Conservation (phyloP, 2,329 filamentous ascomycete genomes). For the Verticillium albo-atrum region DNA sequence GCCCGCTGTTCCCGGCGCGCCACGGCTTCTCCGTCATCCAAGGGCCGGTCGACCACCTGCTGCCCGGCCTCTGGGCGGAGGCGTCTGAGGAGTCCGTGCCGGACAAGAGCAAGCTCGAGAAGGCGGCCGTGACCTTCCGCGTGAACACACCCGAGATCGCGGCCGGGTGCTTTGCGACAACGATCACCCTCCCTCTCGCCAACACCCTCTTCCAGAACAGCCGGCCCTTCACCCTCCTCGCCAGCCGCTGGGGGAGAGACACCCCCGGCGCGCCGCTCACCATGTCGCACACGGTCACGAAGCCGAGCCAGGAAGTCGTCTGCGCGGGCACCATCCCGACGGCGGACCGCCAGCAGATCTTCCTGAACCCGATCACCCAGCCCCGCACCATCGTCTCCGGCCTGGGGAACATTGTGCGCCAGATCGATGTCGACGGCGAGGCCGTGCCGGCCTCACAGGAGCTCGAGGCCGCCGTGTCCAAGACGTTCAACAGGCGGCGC, state of each 20-base stretch:
- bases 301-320: slow-evolving; percentile 32
- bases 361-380: slow-evolving; percentile 57
- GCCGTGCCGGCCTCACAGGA: slow-evolving; percentile 64
- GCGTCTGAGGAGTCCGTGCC: background rate
- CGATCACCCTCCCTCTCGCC: slow-evolving; percentile 60
- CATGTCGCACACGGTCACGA: slow-evolving; percentile 24
- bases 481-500: slow-evolving; percentile 44
- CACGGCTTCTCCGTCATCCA: slow-evolving; percentile 50
- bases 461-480: slow-evolving; percentile 60
- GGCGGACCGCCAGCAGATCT: slow-evolving; percentile 12
- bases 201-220: slow-evolving; percentile 77
- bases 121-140: slow-evolving; percentile 7
- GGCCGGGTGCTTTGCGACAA: slow-evolving; percentile 12
- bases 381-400: slow-evolving; percentile 59
- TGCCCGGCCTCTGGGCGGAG: slow-evolving; percentile 41
- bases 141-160: background rate
- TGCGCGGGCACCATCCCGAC: slow-evolving; percentile 12
- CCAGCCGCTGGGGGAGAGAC: slow-evolving; percentile 31
- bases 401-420: slow-evolving; percentile 75
- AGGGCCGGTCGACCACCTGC: slow-evolving; percentile 31
- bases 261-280: slow-evolving; percentile 18
- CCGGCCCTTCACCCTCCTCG: slow-evolving; percentile 52
- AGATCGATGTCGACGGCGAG: slow-evolving; percentile 45
- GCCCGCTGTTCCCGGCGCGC: slow-evolving; percentile 21
- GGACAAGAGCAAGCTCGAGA: slow-evolving; percentile 1